A percentile compares a stretch with the other conserved stretches of the same genome.
phyloP scores from a whole-genome alignment of 2,329 filamentous ascomycete species.

The Cladophialophora exuberans region DNA sequence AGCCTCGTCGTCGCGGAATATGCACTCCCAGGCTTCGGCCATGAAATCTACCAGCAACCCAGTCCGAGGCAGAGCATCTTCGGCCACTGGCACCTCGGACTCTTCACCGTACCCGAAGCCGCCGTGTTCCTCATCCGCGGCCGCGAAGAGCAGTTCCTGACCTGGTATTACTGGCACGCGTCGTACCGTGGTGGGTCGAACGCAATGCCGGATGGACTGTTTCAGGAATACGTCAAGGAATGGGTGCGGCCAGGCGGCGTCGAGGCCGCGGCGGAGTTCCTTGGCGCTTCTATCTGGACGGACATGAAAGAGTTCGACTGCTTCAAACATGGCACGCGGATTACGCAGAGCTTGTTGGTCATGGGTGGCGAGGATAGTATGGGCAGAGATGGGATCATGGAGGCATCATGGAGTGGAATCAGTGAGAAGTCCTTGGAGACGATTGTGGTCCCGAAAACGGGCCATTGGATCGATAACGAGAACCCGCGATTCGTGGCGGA shows the following conservation, averaged over 20 bases:
- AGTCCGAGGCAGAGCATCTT: constrained; percentile 41
- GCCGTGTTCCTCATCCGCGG: background rate
- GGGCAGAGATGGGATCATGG: background rate
- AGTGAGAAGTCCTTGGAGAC: background rate
- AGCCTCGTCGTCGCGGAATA: background rate
- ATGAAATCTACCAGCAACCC: background rate
- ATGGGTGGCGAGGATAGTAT: background rate
- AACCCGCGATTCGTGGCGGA: background rate
- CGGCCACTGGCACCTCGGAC: background rate
- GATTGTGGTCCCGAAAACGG: background rate
- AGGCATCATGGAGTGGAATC: background rate
- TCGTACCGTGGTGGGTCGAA: background rate
- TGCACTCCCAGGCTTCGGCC: background rate
- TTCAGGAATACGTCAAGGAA: background rate
- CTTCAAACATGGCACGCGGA: background rate
- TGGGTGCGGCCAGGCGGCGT: background rate
- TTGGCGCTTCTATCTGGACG: background rate
- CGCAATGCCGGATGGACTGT: background rate
- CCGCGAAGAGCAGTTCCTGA: background rate
- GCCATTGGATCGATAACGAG: background rate
- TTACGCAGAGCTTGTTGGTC: background rate
- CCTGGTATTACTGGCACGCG: background rate
- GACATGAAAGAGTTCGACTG: constrained; percentile 2
- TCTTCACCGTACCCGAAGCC: background rate
- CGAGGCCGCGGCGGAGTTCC: background rate